These are phyloP conservation scores for Russula earlei DNA, from an alignment of 768 basidiomycete genomes.

Conservation along the genomic window DNA sequence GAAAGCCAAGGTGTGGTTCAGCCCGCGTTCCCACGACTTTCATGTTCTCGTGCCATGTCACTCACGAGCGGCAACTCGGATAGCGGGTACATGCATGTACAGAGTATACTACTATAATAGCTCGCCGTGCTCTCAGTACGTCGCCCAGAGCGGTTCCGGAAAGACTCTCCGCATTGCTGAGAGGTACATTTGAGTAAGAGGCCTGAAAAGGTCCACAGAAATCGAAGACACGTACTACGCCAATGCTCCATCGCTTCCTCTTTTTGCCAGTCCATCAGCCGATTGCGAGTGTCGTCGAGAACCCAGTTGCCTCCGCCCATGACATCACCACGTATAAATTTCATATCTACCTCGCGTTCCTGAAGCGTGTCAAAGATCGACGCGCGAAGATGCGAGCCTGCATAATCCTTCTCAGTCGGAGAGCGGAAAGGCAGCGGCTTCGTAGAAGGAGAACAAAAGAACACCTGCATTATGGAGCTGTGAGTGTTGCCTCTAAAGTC, in stretches of 20 bases:
- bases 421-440: conserved; percentile 50
- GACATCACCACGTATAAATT: conserved; percentile 21
- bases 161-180: conserved; percentile 75
- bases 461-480: conserved; percentile 41
- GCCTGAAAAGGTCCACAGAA: background rate
- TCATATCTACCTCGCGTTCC: conserved; percentile 20
- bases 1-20: background rate
- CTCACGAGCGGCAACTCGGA: too few relatives aligned
- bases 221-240: conserved; percentile 44
- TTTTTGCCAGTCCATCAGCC: conserved; percentile 56
- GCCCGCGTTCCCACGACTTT: background rate
- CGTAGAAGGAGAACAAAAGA: conserved; percentile 65
- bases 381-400: conserved; percentile 57
- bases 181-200: background rate
- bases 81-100: background rate
- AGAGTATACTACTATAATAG: background rate
- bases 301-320: conserved; percentile 39
- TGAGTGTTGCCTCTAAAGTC: background rate
- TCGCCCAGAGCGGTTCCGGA: conserved; percentile 67
- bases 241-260: conserved; percentile 63
- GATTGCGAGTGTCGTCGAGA: conserved; percentile 54
- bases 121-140: conserved; percentile 38
- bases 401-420: conserved; percentile 47
- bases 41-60: background rate
- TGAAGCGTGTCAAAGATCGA: conserved; percentile 43